Percentiles rank a stretch among this genome's conserved stretches.
phyloP scores from a whole-genome alignment of 495 filamentous ascomycete genomes.

The Clavariopsis aquatica region DNA sequence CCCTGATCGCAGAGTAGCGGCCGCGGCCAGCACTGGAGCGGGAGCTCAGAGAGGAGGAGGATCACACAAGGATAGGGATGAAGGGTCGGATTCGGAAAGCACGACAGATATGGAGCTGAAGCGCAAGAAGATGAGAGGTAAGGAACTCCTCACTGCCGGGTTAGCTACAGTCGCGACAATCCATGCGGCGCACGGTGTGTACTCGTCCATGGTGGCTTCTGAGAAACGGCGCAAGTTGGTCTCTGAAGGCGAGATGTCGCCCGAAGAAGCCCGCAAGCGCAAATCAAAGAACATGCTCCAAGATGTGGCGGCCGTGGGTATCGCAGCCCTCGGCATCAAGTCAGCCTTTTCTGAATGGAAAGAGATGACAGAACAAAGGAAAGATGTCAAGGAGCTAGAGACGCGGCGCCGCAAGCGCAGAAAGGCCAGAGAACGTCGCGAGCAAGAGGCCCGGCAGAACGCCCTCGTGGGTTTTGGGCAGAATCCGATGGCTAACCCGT shows the following conservation, averaged over 20 bases:
- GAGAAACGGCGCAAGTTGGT: slow-evolving; percentile 69
- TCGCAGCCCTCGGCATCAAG: slow-evolving; percentile 85
- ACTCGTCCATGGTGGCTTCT: slow-evolving; percentile 73
- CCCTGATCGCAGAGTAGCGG: slow-evolving; percentile 28
- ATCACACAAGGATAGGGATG: slow-evolving; percentile 53
- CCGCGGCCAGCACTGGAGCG: slow-evolving; percentile 18
- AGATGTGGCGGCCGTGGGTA: slow-evolving; percentile 76
- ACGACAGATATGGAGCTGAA: slow-evolving; percentile 76
- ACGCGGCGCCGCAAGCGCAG: slow-evolving; percentile 47
- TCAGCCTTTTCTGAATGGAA: slow-evolving; percentile 76
- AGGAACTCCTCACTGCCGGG: slow-evolving; percentile 79
- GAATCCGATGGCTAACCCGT: slow-evolving; percentile 34
- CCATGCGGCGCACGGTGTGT: slow-evolving; percentile 79
- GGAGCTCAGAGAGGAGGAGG: slow-evolving; percentile 9
- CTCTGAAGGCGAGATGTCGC: slow-evolving; percentile 69
- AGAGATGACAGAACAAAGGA: slow-evolving; percentile 62
- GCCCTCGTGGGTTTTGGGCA: slow-evolving; percentile 22
- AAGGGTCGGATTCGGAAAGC: slow-evolving; percentile 61
- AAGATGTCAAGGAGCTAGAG: slow-evolving; percentile 56
- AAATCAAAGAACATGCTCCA: slow-evolving; percentile 72
- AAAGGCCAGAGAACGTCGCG: slow-evolving; percentile 36
- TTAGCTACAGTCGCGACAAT: slow-evolving; percentile 86
- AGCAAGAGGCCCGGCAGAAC: slow-evolving; percentile 35
- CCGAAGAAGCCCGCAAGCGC: slow-evolving; percentile 71
- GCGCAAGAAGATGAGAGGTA: slow-evolving; percentile 77